Conservation (phyloP, 2,329 filamentous ascomycete genomes). For the Pseudocercospora musae region DNA sequence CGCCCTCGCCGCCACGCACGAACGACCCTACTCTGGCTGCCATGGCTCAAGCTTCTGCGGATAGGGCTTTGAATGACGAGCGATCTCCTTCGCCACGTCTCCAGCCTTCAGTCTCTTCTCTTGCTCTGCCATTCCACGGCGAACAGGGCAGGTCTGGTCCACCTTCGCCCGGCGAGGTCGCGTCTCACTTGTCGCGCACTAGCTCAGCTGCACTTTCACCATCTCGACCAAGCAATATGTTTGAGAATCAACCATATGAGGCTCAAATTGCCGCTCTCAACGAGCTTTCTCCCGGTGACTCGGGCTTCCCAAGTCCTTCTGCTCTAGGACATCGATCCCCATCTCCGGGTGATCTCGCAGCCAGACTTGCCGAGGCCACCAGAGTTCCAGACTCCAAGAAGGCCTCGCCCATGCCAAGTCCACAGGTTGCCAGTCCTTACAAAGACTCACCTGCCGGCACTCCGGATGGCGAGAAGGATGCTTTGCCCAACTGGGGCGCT, state of each 20-base stretch:
- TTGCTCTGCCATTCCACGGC: background rate
- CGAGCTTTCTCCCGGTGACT: background rate
- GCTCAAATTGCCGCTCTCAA: slow-evolving; percentile 9
- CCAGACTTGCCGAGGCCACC: background rate
- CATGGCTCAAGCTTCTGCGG: background rate
- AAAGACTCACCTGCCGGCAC: background rate
- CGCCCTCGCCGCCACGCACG: background rate
- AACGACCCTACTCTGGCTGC: background rate
- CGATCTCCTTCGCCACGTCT: background rate
- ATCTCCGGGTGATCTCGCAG: background rate
- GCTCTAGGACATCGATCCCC: background rate
- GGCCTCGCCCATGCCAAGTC: background rate
- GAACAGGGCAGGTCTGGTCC: background rate
- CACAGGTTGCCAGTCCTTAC: background rate
- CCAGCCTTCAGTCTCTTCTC: slow-evolving; percentile 3
- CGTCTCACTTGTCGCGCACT: slow-evolving; percentile 2
- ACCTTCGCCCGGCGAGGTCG: slow-evolving; percentile 3
- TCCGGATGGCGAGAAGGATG: background rate
- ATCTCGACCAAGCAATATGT: background rate
- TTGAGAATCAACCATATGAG: background rate
- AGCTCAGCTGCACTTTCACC: background rate
- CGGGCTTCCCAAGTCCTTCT: background rate
- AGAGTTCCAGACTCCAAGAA: background rate
- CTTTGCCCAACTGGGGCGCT: background rate
- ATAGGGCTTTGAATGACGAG: background rate